Percentiles rank a stretch among this genome's conserved stretches.
phyloP scores from a whole-genome alignment of 805 yeast species.

The Wickerhamiella siamensis region DNA sequence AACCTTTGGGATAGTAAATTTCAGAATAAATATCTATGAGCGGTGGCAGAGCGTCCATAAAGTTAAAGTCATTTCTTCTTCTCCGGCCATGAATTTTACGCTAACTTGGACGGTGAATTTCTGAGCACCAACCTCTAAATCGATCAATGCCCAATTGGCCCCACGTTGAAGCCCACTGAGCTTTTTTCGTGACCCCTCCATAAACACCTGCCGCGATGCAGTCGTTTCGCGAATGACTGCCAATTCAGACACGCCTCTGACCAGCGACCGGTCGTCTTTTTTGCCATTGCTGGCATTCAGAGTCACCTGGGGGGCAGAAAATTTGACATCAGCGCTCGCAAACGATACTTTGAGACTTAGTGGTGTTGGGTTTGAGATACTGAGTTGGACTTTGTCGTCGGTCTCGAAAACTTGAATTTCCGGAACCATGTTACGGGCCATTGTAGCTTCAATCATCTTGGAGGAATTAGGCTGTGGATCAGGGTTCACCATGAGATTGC shows the following conservation, averaged over 20 bases:
- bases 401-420: conserved; percentile 4
- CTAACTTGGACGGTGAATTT: not conserved
- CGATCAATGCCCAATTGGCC: conserved; percentile 19
- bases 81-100: not conserved
- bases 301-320: conserved; percentile 9
- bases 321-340: conserved; percentile 7
- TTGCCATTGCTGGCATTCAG: conserved; percentile 17
- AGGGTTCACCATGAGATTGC: conserved; percentile 24
- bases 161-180: conserved; percentile 12
- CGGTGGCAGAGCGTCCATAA: not conserved
- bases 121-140: conserved; percentile 1
- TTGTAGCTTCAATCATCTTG: conserved; percentile 12
- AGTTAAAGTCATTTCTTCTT: not conserved
- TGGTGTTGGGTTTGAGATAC: conserved; percentile 16
- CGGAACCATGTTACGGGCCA: conserved; percentile 21
- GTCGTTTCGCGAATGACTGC: conserved; percentile 18
- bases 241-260: conserved; percentile 17
- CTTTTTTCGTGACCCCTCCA: conserved; percentile 14
- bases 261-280: conserved; percentile 17
- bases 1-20: not conserved
- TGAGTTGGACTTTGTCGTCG: conserved; percentile 5
- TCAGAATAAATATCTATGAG: not conserved
- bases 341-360: conserved; percentile 6
- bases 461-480: conserved; percentile 13
- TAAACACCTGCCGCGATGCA: conserved; percentile 18